Evolutionary conservation across 352 stramenopile genomes (phyloP), one percentile per base, ranked within the genome.

Genomic region (Globisporangium heterothallicum): DNA sequence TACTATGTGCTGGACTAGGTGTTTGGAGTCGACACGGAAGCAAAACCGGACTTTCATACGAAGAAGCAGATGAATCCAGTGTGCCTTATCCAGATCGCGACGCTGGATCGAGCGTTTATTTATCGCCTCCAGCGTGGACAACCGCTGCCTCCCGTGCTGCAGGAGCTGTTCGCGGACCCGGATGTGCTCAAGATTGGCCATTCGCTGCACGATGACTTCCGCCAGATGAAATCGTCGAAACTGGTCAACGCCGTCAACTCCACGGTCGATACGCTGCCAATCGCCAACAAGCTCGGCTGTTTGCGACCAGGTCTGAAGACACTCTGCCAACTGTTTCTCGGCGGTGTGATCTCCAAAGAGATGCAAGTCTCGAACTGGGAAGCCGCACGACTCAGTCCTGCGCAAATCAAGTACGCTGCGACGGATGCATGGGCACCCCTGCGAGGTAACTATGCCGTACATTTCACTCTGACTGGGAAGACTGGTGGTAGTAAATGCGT

Each of bases 351-450:
- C 49, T 82, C 78, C 29, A 94, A 94, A 56, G 71, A 86, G 41
- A 91, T 94, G 83, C 83, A 94, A 54, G 77, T 91, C 18, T 94
- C 83, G 16, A 78, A 94, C 59, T 94, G 80, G 83, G 83, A 91
- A 54, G 72, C 77, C 16, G 49, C 70, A 6, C 52, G 63, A 7
- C 72, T 94, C n/a, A 89, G 68, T 32, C 48, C 61, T 9, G 73
- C 79, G 26, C 83, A 94, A 61, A 85, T 94, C 50, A 69, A 53
- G 25, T 94, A 94, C 59, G 83, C 80, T 3, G 83, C 83, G 8
- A 91, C 83, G 7, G 83, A 93, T 46, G 83, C 83, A 0, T 93
- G 78, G 79, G 71, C 79, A 12, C 79, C 83, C 1, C 43, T 90
- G 36, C 67, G 72, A 80, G 78, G 81, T 89, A 61, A 30, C 61